Evolutionary conservation across 2,329 filamentous ascomycete genomes (phyloP), one percentile per base, ranked within the genome.

Genomic region (Fusarium haematococcum): DNA sequence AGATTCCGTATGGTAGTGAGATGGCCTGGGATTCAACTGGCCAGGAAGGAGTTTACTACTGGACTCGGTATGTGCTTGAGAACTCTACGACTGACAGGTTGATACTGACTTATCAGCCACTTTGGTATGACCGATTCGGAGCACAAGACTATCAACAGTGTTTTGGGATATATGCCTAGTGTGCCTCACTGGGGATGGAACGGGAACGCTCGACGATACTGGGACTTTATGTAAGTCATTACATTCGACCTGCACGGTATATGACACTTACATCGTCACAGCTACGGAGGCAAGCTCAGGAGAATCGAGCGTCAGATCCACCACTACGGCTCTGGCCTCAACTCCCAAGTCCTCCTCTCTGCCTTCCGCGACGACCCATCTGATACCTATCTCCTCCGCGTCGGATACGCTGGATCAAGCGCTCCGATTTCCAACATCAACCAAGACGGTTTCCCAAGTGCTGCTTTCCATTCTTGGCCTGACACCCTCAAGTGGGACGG

Each of bases 11-110:
- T 69, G 89, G 89, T 0, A 90, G 88, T 60, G 90, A 91, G 77
- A 89, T 90, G 88, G 86, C 89, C 0, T 91, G 90, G 90, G 90
- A 91, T 67, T 90, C 87, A 0, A 91, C 89, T 0, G 89, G 88
- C 0, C 89, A 91, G 70, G 89, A 91, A 76, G 89, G 89, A 1
- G 87, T 91, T 0, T 91, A 90, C 68, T 89, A 89, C 68, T 91
- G 89, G 89, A 82, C 85, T 7, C 86, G 85, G 84, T 85, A 41
- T 35, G 73, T 33, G 10, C 4, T 25, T 33, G 32, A 25, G 0
- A 1, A 2, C 1, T 7, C 1, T 2, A 1, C 8, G 0, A 4
- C 0, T 11, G 16, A 3, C 1, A 13, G 20, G 8, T 2, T 50
- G 11, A 23, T 43, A 2, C 43, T 72, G 10, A 48, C n/a, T 23